phyloP scores from a whole-genome alignment of 768 basidiomycete genomes.

The Suillus fuscotomentosus region DNA sequence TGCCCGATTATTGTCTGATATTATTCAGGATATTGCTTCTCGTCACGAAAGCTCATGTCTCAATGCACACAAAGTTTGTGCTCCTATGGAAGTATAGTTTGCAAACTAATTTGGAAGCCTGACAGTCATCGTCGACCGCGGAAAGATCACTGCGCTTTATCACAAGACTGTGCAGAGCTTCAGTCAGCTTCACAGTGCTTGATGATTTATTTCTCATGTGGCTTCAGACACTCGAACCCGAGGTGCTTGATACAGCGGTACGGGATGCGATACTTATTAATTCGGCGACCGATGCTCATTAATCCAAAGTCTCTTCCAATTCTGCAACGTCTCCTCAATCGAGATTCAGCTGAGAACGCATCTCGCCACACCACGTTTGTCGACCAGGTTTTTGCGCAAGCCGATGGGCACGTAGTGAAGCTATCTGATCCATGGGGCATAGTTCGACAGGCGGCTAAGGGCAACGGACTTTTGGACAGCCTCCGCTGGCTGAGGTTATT shows the following conservation, averaged over 20 bases:
- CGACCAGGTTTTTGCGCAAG: slow-evolving; percentile 29
- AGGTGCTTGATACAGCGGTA: slow-evolving; percentile 40
- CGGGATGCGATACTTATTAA: slow-evolving; percentile 9
- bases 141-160: slow-evolving; percentile 52
- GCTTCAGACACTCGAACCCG: slow-evolving; percentile 46
- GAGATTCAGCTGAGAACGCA: slow-evolving; percentile 42
- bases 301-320: slow-evolving; percentile 47
- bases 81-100: neutral
- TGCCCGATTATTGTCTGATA: slow-evolving; percentile 49
- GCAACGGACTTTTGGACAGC: slow-evolving; percentile 44
- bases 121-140: slow-evolving; percentile 16
- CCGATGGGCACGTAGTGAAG: slow-evolving; percentile 27
- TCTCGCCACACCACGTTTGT: slow-evolving; percentile 38
- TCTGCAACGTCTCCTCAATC: slow-evolving; percentile 55
- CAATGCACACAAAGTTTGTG: neutral
- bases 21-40: slow-evolving; percentile 46
- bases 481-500: slow-evolving; percentile 62
- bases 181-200: slow-evolving; percentile 54
- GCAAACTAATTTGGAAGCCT: neutral
- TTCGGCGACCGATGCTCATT: neutral
- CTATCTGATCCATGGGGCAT: slow-evolving; percentile 55
- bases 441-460: slow-evolving; percentile 42
- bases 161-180: slow-evolving; percentile 50
- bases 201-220: slow-evolving; percentile 59
- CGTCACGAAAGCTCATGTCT: neutral